Conservation (phyloP, 2,329 filamentous ascomycete genomes). For the Sarocladium brachiariae region DNA sequence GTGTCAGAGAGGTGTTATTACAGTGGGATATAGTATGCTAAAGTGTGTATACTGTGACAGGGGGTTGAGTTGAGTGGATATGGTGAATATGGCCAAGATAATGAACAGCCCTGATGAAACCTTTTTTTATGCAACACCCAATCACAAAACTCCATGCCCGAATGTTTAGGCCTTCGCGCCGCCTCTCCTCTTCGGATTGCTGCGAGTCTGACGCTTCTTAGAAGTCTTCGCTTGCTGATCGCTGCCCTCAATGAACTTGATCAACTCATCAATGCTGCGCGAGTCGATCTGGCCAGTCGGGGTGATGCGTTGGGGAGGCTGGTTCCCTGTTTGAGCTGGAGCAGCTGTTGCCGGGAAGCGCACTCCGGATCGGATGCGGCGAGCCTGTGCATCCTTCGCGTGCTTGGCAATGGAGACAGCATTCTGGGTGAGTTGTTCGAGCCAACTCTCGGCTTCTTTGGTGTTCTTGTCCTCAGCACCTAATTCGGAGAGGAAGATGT, state of each 20-base stretch:
- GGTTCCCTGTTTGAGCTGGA: conserved; percentile 12
- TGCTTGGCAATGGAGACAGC: conserved; percentile 93
- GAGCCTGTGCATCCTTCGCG: conserved; percentile 75
- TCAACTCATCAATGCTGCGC: conserved; percentile 83
- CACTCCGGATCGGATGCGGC: conserved; percentile 63
- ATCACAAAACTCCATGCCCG: background rate
- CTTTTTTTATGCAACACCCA: background rate
- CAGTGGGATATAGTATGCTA: conserved; percentile 7
- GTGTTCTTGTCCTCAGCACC: conserved; percentile 93
- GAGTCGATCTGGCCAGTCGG: conserved; percentile 50
- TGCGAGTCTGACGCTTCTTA: conserved; percentile 50
- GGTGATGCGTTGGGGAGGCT: conserved; percentile 26
- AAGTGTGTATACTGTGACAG: conserved; percentile 2
- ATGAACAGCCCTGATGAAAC: background rate
- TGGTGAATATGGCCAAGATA: background rate
- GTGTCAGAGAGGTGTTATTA: background rate
- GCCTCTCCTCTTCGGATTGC: conserved; percentile 50
- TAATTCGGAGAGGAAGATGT: conserved; percentile 83
- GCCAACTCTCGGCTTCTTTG: conserved; percentile 94
- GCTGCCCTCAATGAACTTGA: conserved; percentile 87
- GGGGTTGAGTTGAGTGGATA: conserved; percentile 3
- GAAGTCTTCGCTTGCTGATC: conserved; percentile 43
- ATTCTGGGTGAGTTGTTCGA: conserved; percentile 92
- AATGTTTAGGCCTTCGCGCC: background rate
- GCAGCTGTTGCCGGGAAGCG: conserved; percentile 45